These are phyloP conservation scores for Heliophila coronopifolia DNA, from an alignment of 441 rosid genomes.

Conservation along the genomic window DNA sequence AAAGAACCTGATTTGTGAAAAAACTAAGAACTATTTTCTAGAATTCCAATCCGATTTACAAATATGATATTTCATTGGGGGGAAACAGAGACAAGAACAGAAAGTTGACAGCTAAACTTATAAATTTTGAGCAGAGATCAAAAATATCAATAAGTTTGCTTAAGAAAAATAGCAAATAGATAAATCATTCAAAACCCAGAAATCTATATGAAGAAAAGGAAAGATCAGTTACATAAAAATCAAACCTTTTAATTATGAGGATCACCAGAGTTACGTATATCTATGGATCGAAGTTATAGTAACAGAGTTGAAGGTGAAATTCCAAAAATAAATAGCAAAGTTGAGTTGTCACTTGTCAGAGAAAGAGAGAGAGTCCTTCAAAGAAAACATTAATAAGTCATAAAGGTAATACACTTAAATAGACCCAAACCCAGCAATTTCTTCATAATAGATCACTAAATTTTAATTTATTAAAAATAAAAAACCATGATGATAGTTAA, in stretches of 20 bases:
- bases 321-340: conserved; percentile 5
- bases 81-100: conserved; percentile 12
- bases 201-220: background rate
- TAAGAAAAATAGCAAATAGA: background rate
- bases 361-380: conserved; percentile 24
- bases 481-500: too few species aligned
- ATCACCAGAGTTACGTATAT: conserved; percentile 11
- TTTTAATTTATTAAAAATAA: too few species aligned
- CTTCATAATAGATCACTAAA: too few species aligned
- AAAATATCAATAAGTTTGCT: conserved; percentile 2
- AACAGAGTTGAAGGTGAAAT: conserved; percentile 10
- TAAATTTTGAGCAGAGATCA: background rate
- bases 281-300: conserved; percentile 6
- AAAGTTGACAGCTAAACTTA: conserved; percentile 25
- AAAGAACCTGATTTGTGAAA: background rate
- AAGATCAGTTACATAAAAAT: background rate
- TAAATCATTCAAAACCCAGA: conserved; percentile 11
- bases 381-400: conserved; percentile 25
- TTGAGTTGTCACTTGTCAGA: background rate
- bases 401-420: conserved; percentile 1
- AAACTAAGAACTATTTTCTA: background rate
- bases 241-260: conserved; percentile 13
- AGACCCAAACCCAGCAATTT: too few species aligned
- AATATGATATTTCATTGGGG: background rate
- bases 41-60: conserved; percentile 7